Percentiles rank a stretch among this genome's conserved stretches.
Conservation (phyloP, 2,329 filamentous ascomycete genomes). For the Cryphonectria radicalis region DNA sequence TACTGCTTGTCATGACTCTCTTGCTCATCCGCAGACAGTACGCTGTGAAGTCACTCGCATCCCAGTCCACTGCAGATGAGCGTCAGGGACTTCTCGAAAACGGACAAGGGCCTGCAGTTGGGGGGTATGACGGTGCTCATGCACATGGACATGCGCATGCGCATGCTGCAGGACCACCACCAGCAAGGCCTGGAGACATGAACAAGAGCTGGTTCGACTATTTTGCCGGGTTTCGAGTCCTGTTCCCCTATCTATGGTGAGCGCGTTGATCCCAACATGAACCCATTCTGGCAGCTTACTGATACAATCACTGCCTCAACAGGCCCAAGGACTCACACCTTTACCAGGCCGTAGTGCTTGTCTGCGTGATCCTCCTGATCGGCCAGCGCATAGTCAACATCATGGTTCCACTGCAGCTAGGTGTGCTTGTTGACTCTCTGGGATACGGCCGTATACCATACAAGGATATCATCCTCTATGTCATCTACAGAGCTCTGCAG, state of each 20-base stretch:
- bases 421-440: conserved; percentile 45
- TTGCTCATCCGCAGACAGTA: conserved; percentile 39
- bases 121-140: conserved; percentile 26
- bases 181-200: conserved; percentile 36
- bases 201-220: conserved; percentile 51
- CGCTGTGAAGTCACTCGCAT: conserved; percentile 35
- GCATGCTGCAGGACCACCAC: conserved; percentile 33
- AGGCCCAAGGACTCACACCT: conserved; percentile 46
- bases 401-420: conserved; percentile 48
- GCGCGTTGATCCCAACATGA: conserved; percentile 19
- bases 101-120: conserved; percentile 37
- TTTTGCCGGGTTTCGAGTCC: conserved; percentile 48
- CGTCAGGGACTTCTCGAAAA: conserved; percentile 46
- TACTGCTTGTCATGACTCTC: conserved; percentile 43
- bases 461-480: conserved; percentile 48
- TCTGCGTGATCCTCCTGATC: conserved; percentile 47
- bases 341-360: conserved; percentile 46
- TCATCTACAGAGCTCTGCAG: conserved; percentile 50
- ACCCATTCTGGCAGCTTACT: not conserved
- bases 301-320: conserved; percentile 26
- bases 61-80: conserved; percentile 41
- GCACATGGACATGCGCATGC: conserved; percentile 31
- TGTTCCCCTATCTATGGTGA: conserved; percentile 52
- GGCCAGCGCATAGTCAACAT: conserved; percentile 50
- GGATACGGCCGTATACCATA: conserved; percentile 47